A percentile compares a stretch with the other conserved stretches of the same genome.
These are phyloP conservation scores for Fraxinus cuspidata DNA, from an alignment of 257 asterid species.

Conservation along the genomic window DNA sequence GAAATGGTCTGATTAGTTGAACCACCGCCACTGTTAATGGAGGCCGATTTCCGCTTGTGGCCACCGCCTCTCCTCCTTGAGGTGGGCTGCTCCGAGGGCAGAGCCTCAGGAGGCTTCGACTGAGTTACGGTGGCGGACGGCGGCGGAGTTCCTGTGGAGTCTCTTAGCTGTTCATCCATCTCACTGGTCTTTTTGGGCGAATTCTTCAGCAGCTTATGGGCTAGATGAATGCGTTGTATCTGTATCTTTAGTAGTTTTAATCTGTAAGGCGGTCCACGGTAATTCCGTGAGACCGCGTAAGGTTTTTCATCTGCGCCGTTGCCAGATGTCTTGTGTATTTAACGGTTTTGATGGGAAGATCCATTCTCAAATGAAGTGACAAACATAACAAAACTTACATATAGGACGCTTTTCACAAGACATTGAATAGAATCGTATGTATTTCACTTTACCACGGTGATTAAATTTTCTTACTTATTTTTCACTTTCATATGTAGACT, in stretches of 20 bases:
- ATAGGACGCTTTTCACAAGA: too few relatives aligned
- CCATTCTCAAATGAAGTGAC: too few relatives aligned
- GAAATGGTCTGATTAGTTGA: constrained; percentile 53
- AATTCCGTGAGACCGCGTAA: not conserved
- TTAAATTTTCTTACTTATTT: too few relatives aligned
- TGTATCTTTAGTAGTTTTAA: not conserved
- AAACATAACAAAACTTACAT: too few relatives aligned
- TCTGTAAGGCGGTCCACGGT: not conserved
- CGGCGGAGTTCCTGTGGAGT: constrained; percentile 59
- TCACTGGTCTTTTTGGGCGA: constrained; percentile 24
- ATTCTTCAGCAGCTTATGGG: constrained; percentile 34
- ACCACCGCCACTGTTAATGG: constrained; percentile 58
- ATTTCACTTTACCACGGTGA: too few relatives aligned
- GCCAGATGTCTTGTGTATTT: too few relatives aligned
- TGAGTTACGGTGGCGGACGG: constrained; percentile 33
- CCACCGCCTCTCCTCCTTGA: constrained; percentile 83
- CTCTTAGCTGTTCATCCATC: constrained; percentile 87
- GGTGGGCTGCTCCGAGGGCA: constrained; percentile 51
- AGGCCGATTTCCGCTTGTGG: constrained; percentile 74
- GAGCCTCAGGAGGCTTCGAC: constrained; percentile 30
- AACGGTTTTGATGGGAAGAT: not conserved
- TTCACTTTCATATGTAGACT: too few relatives aligned
- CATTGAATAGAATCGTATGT: too few relatives aligned
- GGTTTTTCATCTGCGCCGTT: not conserved
- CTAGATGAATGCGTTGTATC: not conserved